phyloP scores from a whole-genome alignment of 139 green algal species.

The Chlorella sorokiniana region DNA sequence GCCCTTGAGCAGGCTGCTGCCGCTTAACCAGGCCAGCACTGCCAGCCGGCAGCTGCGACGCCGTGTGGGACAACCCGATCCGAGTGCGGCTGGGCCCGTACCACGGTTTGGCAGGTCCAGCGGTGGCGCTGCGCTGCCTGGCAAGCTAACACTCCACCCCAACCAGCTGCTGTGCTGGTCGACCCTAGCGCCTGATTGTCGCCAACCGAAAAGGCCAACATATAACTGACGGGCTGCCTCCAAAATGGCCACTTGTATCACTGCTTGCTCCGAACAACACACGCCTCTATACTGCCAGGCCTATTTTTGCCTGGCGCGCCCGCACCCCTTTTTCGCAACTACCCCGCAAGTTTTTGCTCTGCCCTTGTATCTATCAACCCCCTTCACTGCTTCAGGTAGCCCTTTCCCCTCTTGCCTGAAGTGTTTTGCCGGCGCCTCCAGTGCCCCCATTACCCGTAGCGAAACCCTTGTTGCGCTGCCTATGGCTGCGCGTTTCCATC shows the following conservation, averaged over 20 bases:
- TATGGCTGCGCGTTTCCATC: background rate
- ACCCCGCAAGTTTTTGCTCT: background rate
- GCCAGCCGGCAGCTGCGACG: background rate
- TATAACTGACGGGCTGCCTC: too few species aligned
- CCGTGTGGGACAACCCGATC: background rate
- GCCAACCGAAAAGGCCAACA: too few species aligned
- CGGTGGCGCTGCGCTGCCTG: background rate
- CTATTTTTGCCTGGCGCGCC: too few species aligned
- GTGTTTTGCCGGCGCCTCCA: background rate
- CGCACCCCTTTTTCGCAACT: background rate
- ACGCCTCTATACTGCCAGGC: background rate
- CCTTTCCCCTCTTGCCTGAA: background rate
- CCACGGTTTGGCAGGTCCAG: too few species aligned
- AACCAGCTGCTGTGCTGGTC: too few species aligned
- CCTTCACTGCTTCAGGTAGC: background rate
- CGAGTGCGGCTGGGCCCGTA: background rate
- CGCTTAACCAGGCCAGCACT: too few species aligned
- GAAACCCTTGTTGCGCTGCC: background rate
- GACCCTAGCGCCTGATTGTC: too few species aligned
- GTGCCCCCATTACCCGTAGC: background rate
- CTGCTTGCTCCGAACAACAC: background rate
- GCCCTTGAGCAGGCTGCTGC: conserved; percentile 31
- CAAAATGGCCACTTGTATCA: background rate
- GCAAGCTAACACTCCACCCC: background rate
- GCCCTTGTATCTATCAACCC: background rate